Base-by-base conservation (phyloP, 2,329 filamentous ascomycete species). In the Aspergillus flavus region DNA sequence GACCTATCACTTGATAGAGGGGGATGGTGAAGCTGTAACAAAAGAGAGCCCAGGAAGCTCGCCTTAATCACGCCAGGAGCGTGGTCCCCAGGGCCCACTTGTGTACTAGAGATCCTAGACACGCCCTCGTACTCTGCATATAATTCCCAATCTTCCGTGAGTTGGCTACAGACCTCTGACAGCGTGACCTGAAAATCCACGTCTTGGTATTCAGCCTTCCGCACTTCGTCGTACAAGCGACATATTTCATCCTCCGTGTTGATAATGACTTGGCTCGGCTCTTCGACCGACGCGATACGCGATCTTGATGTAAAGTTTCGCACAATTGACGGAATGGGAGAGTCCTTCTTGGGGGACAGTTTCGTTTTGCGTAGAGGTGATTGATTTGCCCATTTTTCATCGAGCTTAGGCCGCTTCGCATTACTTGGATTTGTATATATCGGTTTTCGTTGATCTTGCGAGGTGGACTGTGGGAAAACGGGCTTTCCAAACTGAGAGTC, bases 11-110 rank as follows among this genome's bases (percentile, higher is more conserved):
- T 61, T 41, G 76, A 72, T n/a, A 78, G 71, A 54, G 85, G 83
- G 57, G 88, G 86, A 77, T 97, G 92, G 70, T 94, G 90, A 61
- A 97, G 86, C 65, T 88, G 88, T 43, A 98, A 84, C 43, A 96
- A 84, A 28, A 97, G 82, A 34, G 88, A 88, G 19, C 91, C 90
- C n/a, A 97, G 75, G 70, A 89, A 96, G 61, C 87, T 86, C 4
- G 94, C 93, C 73, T 94, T 94, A 59, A 89, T 84, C 63, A 93
- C 88, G 6, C 89, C 80, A 5, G 87, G 84, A 1, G 87, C 84
- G 41, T 86, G 79, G 11, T 86, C 80, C 3, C 86, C 87, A 34
- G 87, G 91, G 0, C 89, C 91, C 72, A 93, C 88, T 52, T 86
- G 87, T 23, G 85, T 79, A 32, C 48, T 52, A n/a, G 48, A 52